Percentiles rank a stretch among this genome's conserved stretches.
phyloP scores from a whole-genome alignment of 495 filamentous ascomycete species.

The Daldinia decipiens region DNA sequence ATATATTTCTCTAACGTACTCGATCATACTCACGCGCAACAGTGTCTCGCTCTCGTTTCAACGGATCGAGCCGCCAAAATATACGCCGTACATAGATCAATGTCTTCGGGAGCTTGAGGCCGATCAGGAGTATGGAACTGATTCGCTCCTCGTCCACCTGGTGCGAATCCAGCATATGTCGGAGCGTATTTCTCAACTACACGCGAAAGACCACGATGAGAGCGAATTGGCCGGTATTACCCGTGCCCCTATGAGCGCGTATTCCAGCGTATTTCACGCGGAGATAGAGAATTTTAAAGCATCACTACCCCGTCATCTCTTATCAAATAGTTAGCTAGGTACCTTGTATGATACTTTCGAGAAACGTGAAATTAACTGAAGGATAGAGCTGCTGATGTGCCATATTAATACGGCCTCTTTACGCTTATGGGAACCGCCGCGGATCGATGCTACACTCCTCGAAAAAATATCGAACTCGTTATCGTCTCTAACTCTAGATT shows the following conservation, averaged over 20 bases:
- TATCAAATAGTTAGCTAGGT: conserved; percentile 37
- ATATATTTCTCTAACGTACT: background rate
- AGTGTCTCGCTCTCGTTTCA: conserved; percentile 46
- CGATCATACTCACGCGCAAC: conserved; percentile 3
- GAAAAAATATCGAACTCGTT: conserved; percentile 48
- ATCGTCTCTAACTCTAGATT: conserved; percentile 45
- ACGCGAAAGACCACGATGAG: conserved; percentile 31
- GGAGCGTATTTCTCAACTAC: conserved; percentile 49
- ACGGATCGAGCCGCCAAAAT: conserved; percentile 48
- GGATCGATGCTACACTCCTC: conserved; percentile 40
- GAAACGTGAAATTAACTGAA: conserved; percentile 4
- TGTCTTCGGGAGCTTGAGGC: conserved; percentile 51
- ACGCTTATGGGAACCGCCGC: conserved; percentile 47
- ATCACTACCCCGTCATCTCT: conserved; percentile 39
- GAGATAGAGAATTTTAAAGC: conserved; percentile 47
- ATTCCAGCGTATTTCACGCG: conserved; percentile 45
- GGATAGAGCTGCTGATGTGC: conserved; percentile 38
- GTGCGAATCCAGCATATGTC: conserved; percentile 54
- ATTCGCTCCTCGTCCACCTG: conserved; percentile 48
- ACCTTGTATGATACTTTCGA: background rate
- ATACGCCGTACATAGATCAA: conserved; percentile 50
- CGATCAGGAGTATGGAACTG: conserved; percentile 47
- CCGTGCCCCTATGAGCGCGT: conserved; percentile 38
- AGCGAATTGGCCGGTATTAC: conserved; percentile 24
- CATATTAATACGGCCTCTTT: conserved; percentile 42